Conservation (phyloP, 768 basidiomycete genomes). For the Crassisporium funariophilum region DNA sequence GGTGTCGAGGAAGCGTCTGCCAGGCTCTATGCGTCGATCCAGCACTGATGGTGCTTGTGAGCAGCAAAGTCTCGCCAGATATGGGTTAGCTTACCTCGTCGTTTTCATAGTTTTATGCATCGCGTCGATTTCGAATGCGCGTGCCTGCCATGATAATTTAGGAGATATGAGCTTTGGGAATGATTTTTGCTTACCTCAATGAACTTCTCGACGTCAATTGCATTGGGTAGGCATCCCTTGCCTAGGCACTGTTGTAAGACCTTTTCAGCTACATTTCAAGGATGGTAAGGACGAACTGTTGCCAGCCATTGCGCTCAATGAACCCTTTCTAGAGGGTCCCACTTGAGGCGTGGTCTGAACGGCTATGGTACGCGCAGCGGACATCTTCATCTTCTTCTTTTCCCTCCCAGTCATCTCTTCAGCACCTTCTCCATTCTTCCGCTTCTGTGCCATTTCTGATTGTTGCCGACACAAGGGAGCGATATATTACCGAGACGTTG, state of each 20-base stretch:
- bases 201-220: conserved; percentile 88
- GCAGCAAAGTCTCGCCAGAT: neutral
- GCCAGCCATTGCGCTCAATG: conserved; percentile 33
- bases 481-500: too few relatives aligned
- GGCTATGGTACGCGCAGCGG: conserved; percentile 64
- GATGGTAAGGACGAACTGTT: conserved; percentile 1
- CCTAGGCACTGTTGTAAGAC: conserved; percentile 35
- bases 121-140: conserved; percentile 86
- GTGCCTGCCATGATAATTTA: conserved; percentile 51
- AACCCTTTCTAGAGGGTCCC: conserved; percentile 17
- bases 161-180: neutral
- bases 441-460: conserved; percentile 40
- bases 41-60: conserved; percentile 41
- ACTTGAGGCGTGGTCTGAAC: conserved; percentile 46
- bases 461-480: too few relatives aligned
- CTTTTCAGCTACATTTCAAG: neutral
- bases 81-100: conserved; percentile 53
- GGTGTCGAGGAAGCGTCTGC: conserved; percentile 90
- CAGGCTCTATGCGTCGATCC: conserved; percentile 81
- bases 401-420: conserved; percentile 47
- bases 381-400: conserved; percentile 71
- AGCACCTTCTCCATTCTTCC: conserved; percentile 31
- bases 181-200: conserved; percentile 57
- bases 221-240: conserved; percentile 61
- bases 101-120: conserved; percentile 88